Evolutionary conservation across 805 yeast species (phyloP), one percentile per base, ranked within the genome.

Genomic region (Lipomyces lipofer): DNA sequence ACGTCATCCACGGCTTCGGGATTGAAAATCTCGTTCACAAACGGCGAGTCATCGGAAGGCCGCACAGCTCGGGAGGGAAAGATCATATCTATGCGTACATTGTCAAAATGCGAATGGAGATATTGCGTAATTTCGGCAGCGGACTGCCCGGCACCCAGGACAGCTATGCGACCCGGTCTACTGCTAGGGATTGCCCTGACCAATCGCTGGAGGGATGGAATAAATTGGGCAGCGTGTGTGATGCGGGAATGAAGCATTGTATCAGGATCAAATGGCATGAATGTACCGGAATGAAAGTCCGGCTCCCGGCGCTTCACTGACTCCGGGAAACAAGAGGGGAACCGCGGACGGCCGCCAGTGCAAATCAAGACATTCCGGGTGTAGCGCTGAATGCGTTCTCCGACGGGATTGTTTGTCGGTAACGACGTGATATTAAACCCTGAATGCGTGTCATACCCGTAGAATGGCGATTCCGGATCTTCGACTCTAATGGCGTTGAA

Each of bases 41-140:
- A 64, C n/a, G 67, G 66, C 17, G 65, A 55, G 30, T 64, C 67
- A 33, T 64, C 67, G 9, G 66, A 47, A 15, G 67, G 67, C 13
- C 55, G 47, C 27, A 63, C 45, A 9, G 67, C 65, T 7, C 51
- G 56, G 10, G 49, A 32, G 10, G 63, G 45, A 28, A 63, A 56
- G 10, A 58, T 48, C 51, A 64, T 43, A 32, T 64, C 60, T 8
- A 64, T 44, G n/a, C n/a, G n/a, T n/a, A n/a, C n/a, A n/a, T n/a
- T n/a, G n/a, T n/a, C n/a, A n/a, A n/a, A n/a, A 15, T 32, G 30
- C 4, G 40, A 29, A 19, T 50, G 47, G 8, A 58, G 29, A 36
- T 63, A 42, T 12, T 29, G 5, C 10, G 59, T 49, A 9, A 64
- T 63, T 47, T 64, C 67, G 4, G 67, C 67, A 9, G 66, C 60